Base-by-base conservation (phyloP, 176 grass and related monocot genomes). In the Melocanna baccifera region DNA sequence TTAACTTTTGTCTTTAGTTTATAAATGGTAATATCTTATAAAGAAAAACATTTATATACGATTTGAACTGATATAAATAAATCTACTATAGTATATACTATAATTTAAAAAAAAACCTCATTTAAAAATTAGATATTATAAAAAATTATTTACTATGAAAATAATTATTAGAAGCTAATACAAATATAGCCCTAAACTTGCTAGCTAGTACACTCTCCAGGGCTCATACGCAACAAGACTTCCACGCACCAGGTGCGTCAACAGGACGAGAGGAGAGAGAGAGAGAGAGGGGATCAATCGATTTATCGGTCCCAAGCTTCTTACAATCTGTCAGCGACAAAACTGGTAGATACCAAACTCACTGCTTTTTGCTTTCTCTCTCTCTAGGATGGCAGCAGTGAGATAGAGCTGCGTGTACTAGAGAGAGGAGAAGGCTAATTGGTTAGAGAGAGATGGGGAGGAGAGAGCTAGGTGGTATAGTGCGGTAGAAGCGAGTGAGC, bases 291-390 rank as follows among this genome's bases (percentile, higher is more conserved):
- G 41, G 55, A 36, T 45, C 56, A 12, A 34, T 32, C 72, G 72
- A n/a, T 34, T 4, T 9, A 83, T 71, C 75, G 65, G 83, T 71
- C 82, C 81, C 75, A 28, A 72, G 48, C 20, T 52, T 42, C 43
- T 63, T 46, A 74, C 69, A 63, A 62, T 14, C 72, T 78, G 85
- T 45, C 88, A 82, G 85, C 81, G 85, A 84, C 75, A 75, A 55
- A 81, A 87, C 85, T 91, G 85, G 75, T 84, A 48, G 62, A 84
- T 87, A 88, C 85, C 89, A 91, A 91, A 76, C 81, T 76, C 85
- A 26, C 81, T 80, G 71, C 71, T 45, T 56, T 22, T 25, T 29
- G 12, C 61, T 22, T 53, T 71, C 43, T 79, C 73, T 30, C 10
- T 30, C 9, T 9, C 45, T 69, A 22, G 34, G 53, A 8, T 29